Conservation (phyloP, 2,329 filamentous ascomycete species). For the Fusarium hostae region DNA sequence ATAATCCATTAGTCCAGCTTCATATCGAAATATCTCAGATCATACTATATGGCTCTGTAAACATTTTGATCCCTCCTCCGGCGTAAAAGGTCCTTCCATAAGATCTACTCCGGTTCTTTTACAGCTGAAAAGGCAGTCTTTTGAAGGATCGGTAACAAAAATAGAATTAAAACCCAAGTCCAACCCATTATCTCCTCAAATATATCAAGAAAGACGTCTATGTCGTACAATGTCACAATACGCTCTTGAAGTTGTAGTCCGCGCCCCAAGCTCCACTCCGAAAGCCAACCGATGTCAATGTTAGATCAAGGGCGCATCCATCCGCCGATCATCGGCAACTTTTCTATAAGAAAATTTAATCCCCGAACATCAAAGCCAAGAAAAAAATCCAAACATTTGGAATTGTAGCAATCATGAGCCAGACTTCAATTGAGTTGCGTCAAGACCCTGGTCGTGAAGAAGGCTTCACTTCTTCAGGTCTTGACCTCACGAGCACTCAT, state of each 20-base stretch:
- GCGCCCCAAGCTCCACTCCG: not conserved
- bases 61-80: not conserved
- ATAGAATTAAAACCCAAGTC: not conserved
- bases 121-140: not conserved
- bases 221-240: not conserved
- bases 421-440: not conserved
- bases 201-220: accelerated
- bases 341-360: not conserved
- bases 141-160: accelerated
- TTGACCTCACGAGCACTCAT: not conserved
- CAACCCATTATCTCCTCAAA: not conserved
- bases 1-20: too few relatives aligned
- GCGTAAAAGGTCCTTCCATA: accelerated
- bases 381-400: accelerated
- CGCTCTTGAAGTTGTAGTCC: not conserved
- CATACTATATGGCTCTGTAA: accelerated
- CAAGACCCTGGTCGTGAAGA: not conserved
- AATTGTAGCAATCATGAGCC: not conserved
- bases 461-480: not conserved
- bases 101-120: not conserved
- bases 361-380: not conserved
- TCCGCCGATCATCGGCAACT: not conserved
- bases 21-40: accelerated
- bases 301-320: conserved; percentile 8
- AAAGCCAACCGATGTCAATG: conserved; percentile 1